Base-by-base conservation (phyloP, 805 yeast species). In the Metschnikowia drakensbergensis region DNA sequence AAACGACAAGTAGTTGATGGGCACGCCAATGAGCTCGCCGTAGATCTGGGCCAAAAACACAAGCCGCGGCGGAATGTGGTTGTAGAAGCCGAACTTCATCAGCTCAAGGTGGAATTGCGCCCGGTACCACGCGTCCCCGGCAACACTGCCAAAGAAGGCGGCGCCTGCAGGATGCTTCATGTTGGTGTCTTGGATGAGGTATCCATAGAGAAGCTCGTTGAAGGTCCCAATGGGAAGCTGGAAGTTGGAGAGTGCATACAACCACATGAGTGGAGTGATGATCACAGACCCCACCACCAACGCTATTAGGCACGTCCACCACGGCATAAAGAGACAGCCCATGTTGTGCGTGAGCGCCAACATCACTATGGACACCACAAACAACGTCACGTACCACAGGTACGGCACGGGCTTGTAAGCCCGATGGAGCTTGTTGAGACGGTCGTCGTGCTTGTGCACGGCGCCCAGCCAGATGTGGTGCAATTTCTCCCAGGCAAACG, bases 1-100 rank as follows among this genome's bases (percentile, higher is more conserved):
- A 39, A 79, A 59, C 1, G 80, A 75, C 5, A 69, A 42, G 55
- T 77, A 79, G 54, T 79, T 79, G 53, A 77, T 64, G 3, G 82
- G 79, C n/a, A 76, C 74, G 6, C 82, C 82, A 26, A 80, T 61
- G 11, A 76, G 45, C 52, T 77, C 81, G 1, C 83, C 83, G 54
- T 73, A 68, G 3, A 79, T 53, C 54, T 80, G 83, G 0, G 80
- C 76, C 37, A 75, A 63, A 51, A 80, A 80, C 6, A 79, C 76
- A 2, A 68, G 60, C 32, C 64, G 68, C 1, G 84, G 84, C 0
- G 83, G 81, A 11, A 80, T 57, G 52, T 75, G 75, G 60, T 75
- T 77, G 62, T 80, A 80, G 53, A 77, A 76, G 1, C 82, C 84
- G 5, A 79, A 62, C 53, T 77, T 74, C 65, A 74, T 72, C 57